Evolutionary conservation across 495 filamentous ascomycete species (phyloP), one percentile per base, ranked within the genome.

Genomic region (Hypoxylon perforatum): DNA sequence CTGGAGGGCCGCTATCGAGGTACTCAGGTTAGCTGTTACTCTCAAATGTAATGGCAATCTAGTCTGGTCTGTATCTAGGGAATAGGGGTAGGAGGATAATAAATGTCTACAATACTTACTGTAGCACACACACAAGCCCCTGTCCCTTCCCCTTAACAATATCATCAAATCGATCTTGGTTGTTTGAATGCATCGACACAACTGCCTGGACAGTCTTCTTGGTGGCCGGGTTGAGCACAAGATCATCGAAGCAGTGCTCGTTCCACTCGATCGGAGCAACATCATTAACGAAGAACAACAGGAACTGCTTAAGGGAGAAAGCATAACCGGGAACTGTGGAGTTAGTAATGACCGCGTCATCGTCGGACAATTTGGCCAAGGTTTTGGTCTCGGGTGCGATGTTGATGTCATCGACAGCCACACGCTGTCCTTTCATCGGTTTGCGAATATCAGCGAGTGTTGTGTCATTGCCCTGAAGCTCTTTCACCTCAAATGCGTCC

Each of bases 161-260:
- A 47, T 80, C 76, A 15, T 77, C 73, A 36, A 76, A 75, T 18
- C 56, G 61, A 49, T 76, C 76, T 0, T 69, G 69, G 30, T 71
- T 70, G 12, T 75, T 72, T 0, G 62, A 28, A 45, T 78, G 73
- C 21, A 67, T 69, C 7, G 75, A 76, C 1, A 87, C 80, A 3
- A 88, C 76, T 1, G 85, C 80, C 62, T 79, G 74, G 11, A 89
- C 76, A 0, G 86, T 78, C 35, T 82, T 78, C 69, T 87, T 87
- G 49, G 81, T 78, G 6, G 72, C 70, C 3, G 70, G 38, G 1
- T 85, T 78, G 1, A 90, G 75, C 7, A 88, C 84, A 0, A 91
- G 73, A 0, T 80, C 75, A 5, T 86, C 81, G 57, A 90, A 90
- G 30, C 74, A 76, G 14, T 38, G 23, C 0, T 59, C 47, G 56